Conservation (phyloP, 2,329 filamentous ascomycete species). For the Xylaria sp. region DNA sequence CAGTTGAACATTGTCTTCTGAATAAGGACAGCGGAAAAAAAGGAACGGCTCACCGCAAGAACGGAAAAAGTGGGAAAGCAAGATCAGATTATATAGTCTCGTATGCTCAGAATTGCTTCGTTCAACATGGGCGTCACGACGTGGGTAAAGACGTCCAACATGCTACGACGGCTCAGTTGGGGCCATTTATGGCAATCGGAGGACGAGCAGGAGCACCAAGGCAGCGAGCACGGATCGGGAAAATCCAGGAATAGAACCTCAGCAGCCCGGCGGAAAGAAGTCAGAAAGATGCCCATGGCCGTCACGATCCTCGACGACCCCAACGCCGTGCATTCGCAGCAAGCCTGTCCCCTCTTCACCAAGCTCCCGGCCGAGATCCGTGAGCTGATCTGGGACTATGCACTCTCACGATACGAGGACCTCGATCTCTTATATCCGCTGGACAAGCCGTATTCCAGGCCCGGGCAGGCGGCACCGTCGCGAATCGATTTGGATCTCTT, state of each 20-base stretch:
- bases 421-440: slow-evolving; percentile 16
- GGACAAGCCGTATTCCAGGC: slow-evolving; percentile 16
- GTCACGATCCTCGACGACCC: slow-evolving; percentile 18
- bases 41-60: background rate
- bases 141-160: slow-evolving; percentile 19
- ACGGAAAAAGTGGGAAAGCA: background rate
- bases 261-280: slow-evolving; percentile 5
- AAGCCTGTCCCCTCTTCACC: slow-evolving; percentile 19
- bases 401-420: slow-evolving; percentile 25
- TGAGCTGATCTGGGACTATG: slow-evolving; percentile 26
- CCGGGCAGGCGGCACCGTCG: slow-evolving; percentile 25
- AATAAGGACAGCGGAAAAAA: no score
- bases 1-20: no score
- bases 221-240: background rate
- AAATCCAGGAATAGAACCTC: slow-evolving; percentile 4
- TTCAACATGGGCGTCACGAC: slow-evolving; percentile 15
- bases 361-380: slow-evolving; percentile 27
- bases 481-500: slow-evolving; percentile 24
- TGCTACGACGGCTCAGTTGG: slow-evolving; percentile 11
- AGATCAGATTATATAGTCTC: background rate
- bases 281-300: slow-evolving; percentile 17
- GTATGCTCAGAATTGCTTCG: slow-evolving; percentile 15
- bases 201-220: background rate
- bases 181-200: slow-evolving; percentile 4
- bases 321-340: slow-evolving; percentile 17